These are phyloP conservation scores for Colletotrichum australisinense DNA, from an alignment of 2,329 filamentous ascomycete genomes.

Conservation along the genomic window DNA sequence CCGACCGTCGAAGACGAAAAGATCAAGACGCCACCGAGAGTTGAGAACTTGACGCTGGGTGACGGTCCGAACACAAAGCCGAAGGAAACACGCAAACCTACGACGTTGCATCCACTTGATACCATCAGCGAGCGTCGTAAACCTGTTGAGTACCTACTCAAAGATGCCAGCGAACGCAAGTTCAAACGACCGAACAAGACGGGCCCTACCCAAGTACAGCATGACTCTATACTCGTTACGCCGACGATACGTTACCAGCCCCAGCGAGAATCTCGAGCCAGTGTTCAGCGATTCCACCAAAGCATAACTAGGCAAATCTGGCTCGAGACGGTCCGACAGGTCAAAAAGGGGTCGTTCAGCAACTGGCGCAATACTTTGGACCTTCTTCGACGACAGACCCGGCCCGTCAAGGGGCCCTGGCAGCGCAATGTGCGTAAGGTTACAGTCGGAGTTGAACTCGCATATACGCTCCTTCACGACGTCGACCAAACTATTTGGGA, in stretches of 20 bases:
- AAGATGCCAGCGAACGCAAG: neutral
- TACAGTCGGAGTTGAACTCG: slow-evolving; percentile 36
- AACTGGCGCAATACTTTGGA: slow-evolving; percentile 55
- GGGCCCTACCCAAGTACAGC: neutral
- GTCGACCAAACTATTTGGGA: slow-evolving; percentile 42
- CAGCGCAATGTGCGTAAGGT: slow-evolving; percentile 41
- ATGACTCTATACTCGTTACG: slow-evolving; percentile 43
- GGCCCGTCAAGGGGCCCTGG: slow-evolving; percentile 36
- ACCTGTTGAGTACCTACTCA: neutral
- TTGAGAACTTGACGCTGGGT: too few relatives aligned
- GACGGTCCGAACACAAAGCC: neutral
- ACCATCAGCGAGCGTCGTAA: neutral
- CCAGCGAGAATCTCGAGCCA: slow-evolving; percentile 32
- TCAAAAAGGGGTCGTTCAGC: slow-evolving; percentile 42
- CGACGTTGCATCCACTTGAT: neutral
- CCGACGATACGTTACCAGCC: slow-evolving; percentile 38
- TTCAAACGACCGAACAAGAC: neutral
- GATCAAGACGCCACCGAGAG: neutral
- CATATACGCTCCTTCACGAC: slow-evolving; percentile 33
- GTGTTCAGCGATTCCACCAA: slow-evolving; percentile 36
- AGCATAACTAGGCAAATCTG: slow-evolving; percentile 50
- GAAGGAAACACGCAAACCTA: neutral
- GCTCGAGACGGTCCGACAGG: slow-evolving; percentile 47
- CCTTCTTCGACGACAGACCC: slow-evolving; percentile 51
- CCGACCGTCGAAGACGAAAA: neutral